Evolutionary conservation across 2,329 filamentous ascomycete species (phyloP).

Genomic region (Trichoderma polysporum): DNA sequence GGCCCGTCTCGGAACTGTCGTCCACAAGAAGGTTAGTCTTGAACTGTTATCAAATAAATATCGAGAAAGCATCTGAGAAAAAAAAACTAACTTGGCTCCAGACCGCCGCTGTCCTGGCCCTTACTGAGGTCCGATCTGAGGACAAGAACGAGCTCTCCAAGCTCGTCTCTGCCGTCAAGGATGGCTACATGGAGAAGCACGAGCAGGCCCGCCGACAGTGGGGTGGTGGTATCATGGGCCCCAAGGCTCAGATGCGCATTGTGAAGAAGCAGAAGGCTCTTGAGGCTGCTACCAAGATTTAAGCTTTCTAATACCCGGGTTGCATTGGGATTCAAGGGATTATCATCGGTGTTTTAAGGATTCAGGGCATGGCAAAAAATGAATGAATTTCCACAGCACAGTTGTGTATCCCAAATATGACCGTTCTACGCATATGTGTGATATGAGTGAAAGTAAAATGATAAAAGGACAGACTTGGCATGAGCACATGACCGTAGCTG

Average conservation of each 20-base stretch:
- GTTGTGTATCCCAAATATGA: slow-evolving; percentile 25
- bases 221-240: slow-evolving; percentile 99
- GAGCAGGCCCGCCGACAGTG: slow-evolving; percentile 90
- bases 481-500: not conserved
- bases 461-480: not conserved
- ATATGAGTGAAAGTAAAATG: slow-evolving; percentile 12
- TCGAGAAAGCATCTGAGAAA: not conserved
- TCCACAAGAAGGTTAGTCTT: slow-evolving; percentile 89
- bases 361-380: slow-evolving; percentile 44
- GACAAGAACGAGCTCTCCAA: slow-evolving; percentile 98
- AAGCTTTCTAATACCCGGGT: slow-evolving; percentile 48
- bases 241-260: slow-evolving; percentile 79
- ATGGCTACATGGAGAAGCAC: slow-evolving; percentile 94
- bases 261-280: slow-evolving; percentile 92
- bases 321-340: slow-evolving; percentile 40
- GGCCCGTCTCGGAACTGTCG: slow-evolving; percentile 96
- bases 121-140: slow-evolving; percentile 96
- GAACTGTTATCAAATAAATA: not conserved
- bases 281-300: slow-evolving; percentile 97
- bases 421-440: not conserved
- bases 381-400: slow-evolving; percentile 42
- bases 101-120: slow-evolving; percentile 93
- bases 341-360: slow-evolving; percentile 42
- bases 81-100: slow-evolving; percentile 35
- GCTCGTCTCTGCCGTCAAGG: slow-evolving; percentile 94